Conservation (phyloP, 2,329 filamentous ascomycete species). For the Biscogniauxia marginata region DNA sequence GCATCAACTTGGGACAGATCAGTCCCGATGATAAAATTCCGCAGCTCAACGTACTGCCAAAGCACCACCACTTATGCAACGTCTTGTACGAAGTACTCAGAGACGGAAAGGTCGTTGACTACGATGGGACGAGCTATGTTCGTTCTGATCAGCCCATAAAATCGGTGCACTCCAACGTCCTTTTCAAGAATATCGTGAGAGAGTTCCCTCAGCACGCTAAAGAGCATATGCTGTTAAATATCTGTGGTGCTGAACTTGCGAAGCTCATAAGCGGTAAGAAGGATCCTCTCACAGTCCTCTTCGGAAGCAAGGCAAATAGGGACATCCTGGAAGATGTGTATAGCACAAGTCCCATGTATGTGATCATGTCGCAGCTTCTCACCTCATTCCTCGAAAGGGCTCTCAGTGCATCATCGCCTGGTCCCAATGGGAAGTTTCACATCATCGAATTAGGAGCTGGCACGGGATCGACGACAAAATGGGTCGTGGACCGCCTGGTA, state of each 20-base stretch:
- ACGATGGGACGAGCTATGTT: too few species aligned
- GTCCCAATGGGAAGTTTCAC: too few species aligned
- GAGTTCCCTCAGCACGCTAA: constrained; percentile 33
- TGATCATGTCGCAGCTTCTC: too few species aligned
- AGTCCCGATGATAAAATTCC: too few species aligned
- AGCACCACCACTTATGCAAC: too few species aligned
- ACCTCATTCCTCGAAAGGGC: too few species aligned
- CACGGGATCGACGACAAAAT: constrained; percentile 41
- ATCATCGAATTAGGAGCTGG: constrained; percentile 46
- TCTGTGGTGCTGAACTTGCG: constrained; percentile 35
- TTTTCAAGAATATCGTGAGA: constrained; percentile 7
- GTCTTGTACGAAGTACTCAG: too few species aligned
- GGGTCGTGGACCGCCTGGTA: constrained; percentile 29
- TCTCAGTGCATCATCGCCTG: too few species aligned
- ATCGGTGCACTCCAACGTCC: constrained; percentile 7
- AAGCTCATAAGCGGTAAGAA: constrained; percentile 36
- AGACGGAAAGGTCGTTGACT: too few species aligned
- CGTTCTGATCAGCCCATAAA: too few species aligned
- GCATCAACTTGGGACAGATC: too few species aligned
- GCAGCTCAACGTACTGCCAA: too few species aligned
- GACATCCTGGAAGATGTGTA: constrained; percentile 38
- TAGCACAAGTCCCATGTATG: constrained; percentile 28
- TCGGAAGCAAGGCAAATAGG: constrained; percentile 26
- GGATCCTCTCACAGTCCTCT: constrained; percentile 40
- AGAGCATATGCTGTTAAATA: constrained; percentile 33